Percentiles rank a stretch among this genome's conserved stretches.
Evolutionary conservation across 352 stramenopile species (phyloP).

Genomic region (Phytophthora sojae): DNA sequence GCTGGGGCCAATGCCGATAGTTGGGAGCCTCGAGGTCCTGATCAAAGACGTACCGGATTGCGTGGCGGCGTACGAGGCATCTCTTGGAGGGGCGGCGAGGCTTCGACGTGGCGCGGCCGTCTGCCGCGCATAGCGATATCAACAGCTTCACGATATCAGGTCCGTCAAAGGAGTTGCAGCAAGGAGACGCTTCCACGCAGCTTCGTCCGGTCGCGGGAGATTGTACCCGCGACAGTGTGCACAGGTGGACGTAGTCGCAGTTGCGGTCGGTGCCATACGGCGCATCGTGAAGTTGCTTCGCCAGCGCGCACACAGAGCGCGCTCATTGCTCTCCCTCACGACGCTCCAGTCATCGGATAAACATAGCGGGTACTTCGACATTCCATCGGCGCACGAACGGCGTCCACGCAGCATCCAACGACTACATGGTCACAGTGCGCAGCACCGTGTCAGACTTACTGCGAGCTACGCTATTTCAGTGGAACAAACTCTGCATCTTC

Average conservation of each 20-base stretch:
- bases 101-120: not conserved
- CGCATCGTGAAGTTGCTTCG: not conserved
- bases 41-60: not conserved
- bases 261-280: not conserved
- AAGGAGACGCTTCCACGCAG: not conserved
- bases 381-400: not conserved
- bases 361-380: not conserved
- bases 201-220: not conserved
- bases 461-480: not conserved
- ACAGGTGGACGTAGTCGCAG: not conserved
- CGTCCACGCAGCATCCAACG: not conserved
- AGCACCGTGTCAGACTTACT: not conserved
- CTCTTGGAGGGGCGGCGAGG: not conserved
- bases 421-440: not conserved
- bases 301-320: not conserved
- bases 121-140: not conserved
- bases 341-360: not conserved
- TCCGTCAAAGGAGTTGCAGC: not conserved
- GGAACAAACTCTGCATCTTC: not conserved
- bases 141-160: not conserved
- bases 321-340: not conserved
- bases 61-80: not conserved
- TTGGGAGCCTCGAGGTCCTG: not conserved
- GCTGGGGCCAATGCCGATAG: slow-evolving; percentile 1
- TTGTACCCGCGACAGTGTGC: not conserved